A percentile compares a stretch with the other conserved stretches of the same genome.
These are phyloP conservation scores for Trichosporon faecale DNA, from an alignment of 1,284 basidiomycete species.

Conservation along the genomic window DNA sequence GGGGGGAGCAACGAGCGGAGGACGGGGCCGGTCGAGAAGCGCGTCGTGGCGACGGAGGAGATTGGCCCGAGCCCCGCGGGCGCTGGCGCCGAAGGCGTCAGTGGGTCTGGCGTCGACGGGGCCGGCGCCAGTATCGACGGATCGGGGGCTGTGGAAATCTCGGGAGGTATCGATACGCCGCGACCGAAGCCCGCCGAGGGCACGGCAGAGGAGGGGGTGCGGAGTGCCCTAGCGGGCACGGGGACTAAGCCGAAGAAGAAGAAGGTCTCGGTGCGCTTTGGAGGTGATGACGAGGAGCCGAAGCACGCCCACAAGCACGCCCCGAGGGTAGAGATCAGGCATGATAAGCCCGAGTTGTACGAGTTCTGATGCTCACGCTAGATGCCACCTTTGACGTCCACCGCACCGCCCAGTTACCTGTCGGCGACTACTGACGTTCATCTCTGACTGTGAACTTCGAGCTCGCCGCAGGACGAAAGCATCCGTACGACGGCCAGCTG, in stretches of 20 bases:
- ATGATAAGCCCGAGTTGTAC: constrained; percentile 54
- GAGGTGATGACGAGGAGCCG: constrained; percentile 33
- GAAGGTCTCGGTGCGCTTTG: constrained; percentile 44
- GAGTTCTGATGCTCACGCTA: constrained; percentile 46
- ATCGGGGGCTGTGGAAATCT: not conserved
- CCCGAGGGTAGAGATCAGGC: constrained; percentile 36
- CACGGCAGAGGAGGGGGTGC: not conserved
- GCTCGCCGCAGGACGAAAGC: too few species aligned
- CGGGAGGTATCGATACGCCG: not conserved
- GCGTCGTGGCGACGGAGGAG: not conserved
- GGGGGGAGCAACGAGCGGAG: constrained; percentile 83
- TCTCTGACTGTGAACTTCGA: too few species aligned
- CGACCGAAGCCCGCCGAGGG: not conserved
- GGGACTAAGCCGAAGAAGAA: constrained; percentile 27
- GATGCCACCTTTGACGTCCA: too few species aligned
- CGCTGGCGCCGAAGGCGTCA: not conserved
- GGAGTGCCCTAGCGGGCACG: not conserved
- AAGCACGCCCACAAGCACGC: constrained; percentile 7
- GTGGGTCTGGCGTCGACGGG: too few species aligned
- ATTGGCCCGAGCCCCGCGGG: not conserved
- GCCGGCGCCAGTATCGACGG: not conserved
- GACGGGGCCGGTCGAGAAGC: constrained; percentile 53
- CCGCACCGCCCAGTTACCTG: too few species aligned
- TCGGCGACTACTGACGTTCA: too few species aligned
- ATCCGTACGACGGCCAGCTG: too few species aligned